Conservation (phyloP, 2,329 filamentous ascomycete genomes). For the Nothopassalora personata region DNA sequence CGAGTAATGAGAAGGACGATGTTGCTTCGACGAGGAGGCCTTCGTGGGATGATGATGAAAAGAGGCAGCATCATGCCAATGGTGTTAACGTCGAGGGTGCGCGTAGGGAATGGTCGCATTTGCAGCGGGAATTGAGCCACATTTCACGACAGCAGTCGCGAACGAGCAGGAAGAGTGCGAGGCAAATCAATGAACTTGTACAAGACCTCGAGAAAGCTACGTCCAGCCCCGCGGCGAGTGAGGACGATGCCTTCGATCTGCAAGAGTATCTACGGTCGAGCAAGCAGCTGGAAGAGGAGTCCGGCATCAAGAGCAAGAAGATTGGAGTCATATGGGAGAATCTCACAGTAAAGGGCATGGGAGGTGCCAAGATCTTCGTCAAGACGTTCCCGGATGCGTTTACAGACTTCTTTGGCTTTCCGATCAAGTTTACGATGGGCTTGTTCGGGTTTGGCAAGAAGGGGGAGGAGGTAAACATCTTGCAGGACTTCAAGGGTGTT, state of each 20-base stretch:
- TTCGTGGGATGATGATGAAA: neutral
- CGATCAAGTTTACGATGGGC: conserved; percentile 55
- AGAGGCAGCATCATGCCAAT: neutral
- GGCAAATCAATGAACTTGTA: conserved; percentile 34
- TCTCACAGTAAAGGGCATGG: conserved; percentile 58
- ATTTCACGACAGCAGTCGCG: conserved; percentile 39
- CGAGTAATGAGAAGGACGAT: conserved; percentile 4
- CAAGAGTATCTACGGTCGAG: conserved; percentile 68
- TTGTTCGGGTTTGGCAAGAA: conserved; percentile 63
- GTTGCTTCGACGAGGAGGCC: conserved; percentile 4
- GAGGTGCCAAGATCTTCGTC: conserved; percentile 58
- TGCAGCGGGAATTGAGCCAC: conserved; percentile 48
- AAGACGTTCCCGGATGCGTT: conserved; percentile 58
- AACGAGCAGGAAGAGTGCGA: conserved; percentile 33
- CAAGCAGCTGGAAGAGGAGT: conserved; percentile 64
- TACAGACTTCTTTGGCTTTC: conserved; percentile 63
- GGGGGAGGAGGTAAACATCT: conserved; percentile 65
- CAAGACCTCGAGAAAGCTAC: conserved; percentile 57
- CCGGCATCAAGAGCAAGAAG: conserved; percentile 70
- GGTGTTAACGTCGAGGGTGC: conserved; percentile 63
- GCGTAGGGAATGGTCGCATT: conserved; percentile 64
- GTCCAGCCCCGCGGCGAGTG: conserved; percentile 38
- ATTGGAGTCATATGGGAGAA: conserved; percentile 62
- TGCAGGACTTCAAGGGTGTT: conserved; percentile 62
- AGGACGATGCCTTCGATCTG: conserved; percentile 57